phyloP scores from a whole-genome alignment of 805 yeast genomes.

The Kregervanrija pseudodelftensis region DNA sequence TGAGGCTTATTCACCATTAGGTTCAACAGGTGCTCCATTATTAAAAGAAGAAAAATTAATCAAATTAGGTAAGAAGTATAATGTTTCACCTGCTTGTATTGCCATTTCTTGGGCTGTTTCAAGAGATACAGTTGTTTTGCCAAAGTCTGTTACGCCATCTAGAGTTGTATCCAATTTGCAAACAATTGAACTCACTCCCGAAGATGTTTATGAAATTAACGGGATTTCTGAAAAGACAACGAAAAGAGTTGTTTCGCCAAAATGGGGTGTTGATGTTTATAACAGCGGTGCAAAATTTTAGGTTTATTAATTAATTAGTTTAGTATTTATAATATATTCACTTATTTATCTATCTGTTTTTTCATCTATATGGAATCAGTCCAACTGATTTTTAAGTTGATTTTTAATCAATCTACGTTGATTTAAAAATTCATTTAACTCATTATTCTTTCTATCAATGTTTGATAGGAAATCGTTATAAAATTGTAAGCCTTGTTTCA shows the following conservation, averaged over 20 bases:
- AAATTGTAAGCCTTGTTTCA: constrained; percentile 64
- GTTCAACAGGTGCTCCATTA: constrained; percentile 49
- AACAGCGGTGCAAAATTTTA: no score
- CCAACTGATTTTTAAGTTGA: not conserved
- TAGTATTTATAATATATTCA: no score
- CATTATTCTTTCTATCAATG: not conserved
- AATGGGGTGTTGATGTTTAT: constrained; percentile 9
- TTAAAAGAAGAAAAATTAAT: constrained; percentile 36
- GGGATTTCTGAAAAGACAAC: constrained; percentile 5
- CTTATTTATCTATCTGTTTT: no score
- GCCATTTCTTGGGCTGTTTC: constrained; percentile 53
- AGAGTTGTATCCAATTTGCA: constrained; percentile 37
- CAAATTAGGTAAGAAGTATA: constrained; percentile 37
- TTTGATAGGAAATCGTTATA: constrained; percentile 46
- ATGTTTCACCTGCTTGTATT: constrained; percentile 41
- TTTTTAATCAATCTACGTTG: not conserved
- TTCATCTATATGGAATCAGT: no score
- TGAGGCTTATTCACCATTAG: constrained; percentile 78
- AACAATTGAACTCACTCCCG: constrained; percentile 28
- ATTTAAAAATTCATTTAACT: not conserved
- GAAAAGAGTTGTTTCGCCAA: constrained; percentile 8
- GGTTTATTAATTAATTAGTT: no score
- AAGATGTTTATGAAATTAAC: constrained; percentile 22
- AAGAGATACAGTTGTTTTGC: constrained; percentile 48
- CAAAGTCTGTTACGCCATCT: constrained; percentile 38